Evolutionary conservation across 2,329 filamentous ascomycete genomes (phyloP).

Genomic region (Thelonectria discophora): DNA sequence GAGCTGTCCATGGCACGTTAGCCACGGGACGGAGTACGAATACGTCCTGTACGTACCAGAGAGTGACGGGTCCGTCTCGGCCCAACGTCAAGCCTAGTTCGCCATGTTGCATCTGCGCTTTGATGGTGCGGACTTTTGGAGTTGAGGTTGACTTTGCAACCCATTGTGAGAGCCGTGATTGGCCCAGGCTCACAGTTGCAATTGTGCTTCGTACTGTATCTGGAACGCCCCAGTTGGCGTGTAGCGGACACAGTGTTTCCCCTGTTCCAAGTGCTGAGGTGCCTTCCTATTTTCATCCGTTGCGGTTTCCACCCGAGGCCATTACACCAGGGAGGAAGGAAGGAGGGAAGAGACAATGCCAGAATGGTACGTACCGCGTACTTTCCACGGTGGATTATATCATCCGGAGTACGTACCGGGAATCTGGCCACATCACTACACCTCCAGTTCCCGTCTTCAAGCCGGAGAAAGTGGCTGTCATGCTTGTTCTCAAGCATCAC

Average conservation of each 20-base stretch:
- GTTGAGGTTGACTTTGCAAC: slow-evolving; percentile 16
- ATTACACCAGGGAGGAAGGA: background rate
- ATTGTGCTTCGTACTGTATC: slow-evolving; percentile 5
- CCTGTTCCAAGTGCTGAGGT: slow-evolving; percentile 1
- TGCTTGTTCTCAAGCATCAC: slow-evolving; percentile 6
- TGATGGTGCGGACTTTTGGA: background rate
- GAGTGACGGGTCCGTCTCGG: slow-evolving; percentile 6
- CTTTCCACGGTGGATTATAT: too few species aligned
- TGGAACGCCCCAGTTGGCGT: background rate
- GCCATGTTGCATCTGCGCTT: slow-evolving; percentile 6
- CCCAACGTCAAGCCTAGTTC: slow-evolving; percentile 18
- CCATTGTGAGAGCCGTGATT: slow-evolving; percentile 10
- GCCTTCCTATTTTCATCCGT: background rate
- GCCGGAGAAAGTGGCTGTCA: background rate
- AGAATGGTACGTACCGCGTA: background rate
- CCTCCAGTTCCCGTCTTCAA: too few species aligned
- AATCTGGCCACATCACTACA: too few species aligned
- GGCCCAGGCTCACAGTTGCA: slow-evolving; percentile 1
- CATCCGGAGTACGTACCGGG: too few species aligned
- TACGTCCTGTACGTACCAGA: background rate
- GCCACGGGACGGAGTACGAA: slow-evolving; percentile 12
- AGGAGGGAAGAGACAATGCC: background rate
- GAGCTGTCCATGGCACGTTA: slow-evolving; percentile 14
- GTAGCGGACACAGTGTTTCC: slow-evolving; percentile 15
- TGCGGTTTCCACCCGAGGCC: background rate